Evolutionary conservation across 2,329 filamentous ascomycete species (phyloP).

Genomic region (Penicillium janthinellum): DNA sequence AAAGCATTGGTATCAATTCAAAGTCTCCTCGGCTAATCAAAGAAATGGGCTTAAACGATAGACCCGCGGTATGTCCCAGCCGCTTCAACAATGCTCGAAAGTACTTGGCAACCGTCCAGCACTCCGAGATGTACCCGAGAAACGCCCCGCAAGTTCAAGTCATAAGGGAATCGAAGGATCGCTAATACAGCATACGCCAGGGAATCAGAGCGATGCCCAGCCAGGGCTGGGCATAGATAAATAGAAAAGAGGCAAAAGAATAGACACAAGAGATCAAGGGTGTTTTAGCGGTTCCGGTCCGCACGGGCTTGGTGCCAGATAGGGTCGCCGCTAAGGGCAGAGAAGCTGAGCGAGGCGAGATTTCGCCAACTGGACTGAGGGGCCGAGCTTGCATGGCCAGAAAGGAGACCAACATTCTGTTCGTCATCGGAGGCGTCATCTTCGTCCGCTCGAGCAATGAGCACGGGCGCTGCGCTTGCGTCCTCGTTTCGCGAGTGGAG

Average conservation of each 20-base stretch:
- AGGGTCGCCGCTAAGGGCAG: constrained; percentile 50
- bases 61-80: constrained; percentile 25
- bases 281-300: constrained; percentile 41
- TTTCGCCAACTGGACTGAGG: constrained; percentile 47
- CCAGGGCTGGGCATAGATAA: constrained; percentile 9
- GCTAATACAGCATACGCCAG: constrained; percentile 38
- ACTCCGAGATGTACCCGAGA: constrained; percentile 22
- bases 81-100: constrained; percentile 21
- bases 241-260: constrained; percentile 18
- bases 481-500: constrained; percentile 50
- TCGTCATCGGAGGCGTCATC: constrained; percentile 48
- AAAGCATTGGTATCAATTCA: constrained; percentile 12
- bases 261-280: constrained; percentile 10
- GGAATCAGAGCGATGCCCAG: constrained; percentile 20
- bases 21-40: constrained; percentile 12
- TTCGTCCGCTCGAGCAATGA: constrained; percentile 43
- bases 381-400: constrained; percentile 34
- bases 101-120: constrained; percentile 20
- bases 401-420: constrained; percentile 42
- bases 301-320: constrained; percentile 46
- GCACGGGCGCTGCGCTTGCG: constrained; percentile 54
- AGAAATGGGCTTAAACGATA: constrained; percentile 18
- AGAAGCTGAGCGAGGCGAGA: constrained; percentile 47
- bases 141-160: constrained; percentile 32
- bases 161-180: constrained; percentile 29